Percentiles rank a stretch among this genome's conserved stretches.
phyloP scores from a whole-genome alignment of 2,329 filamentous ascomycete genomes.

The Thelonectria rubi region DNA sequence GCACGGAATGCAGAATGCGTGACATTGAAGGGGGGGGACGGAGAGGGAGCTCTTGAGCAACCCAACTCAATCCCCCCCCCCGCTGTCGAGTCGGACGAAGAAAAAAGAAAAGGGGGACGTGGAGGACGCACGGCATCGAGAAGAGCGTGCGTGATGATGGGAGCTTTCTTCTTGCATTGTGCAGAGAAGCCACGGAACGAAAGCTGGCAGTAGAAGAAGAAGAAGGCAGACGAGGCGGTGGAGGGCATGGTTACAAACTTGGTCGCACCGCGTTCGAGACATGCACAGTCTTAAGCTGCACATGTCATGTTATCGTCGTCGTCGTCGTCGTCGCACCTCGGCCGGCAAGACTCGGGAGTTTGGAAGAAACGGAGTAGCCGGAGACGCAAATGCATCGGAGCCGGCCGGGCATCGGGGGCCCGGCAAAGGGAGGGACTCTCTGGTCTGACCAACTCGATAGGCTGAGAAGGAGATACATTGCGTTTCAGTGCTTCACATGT shows the following conservation, averaged over 20 bases:
- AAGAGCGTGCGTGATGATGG: background rate
- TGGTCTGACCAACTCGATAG: too few relatives aligned
- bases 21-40: slow-evolving; percentile 9
- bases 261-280: too few relatives aligned
- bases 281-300: too few relatives aligned
- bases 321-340: too few relatives aligned
- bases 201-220: too few relatives aligned
- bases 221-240: too few relatives aligned
- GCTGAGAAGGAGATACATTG: background rate
- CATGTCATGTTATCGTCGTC: too few relatives aligned
- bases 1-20: slow-evolving; percentile 7
- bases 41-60: background rate
- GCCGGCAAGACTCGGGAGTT: slow-evolving; percentile 1
- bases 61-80: too few relatives aligned
- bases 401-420: background rate
- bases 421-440: background rate
- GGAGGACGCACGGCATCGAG: slow-evolving; percentile 6
- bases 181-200: too few relatives aligned
- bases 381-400: background rate
- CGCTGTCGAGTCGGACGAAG: background rate
- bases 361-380: background rate
- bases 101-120: background rate
- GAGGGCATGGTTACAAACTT: too few relatives aligned
- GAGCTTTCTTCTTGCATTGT: too few relatives aligned
- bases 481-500: too few relatives aligned